Percentiles rank a stretch among this genome's conserved stretches.
phyloP scores from a whole-genome alignment of 345 rosid species.

The Ricinus communis region DNA sequence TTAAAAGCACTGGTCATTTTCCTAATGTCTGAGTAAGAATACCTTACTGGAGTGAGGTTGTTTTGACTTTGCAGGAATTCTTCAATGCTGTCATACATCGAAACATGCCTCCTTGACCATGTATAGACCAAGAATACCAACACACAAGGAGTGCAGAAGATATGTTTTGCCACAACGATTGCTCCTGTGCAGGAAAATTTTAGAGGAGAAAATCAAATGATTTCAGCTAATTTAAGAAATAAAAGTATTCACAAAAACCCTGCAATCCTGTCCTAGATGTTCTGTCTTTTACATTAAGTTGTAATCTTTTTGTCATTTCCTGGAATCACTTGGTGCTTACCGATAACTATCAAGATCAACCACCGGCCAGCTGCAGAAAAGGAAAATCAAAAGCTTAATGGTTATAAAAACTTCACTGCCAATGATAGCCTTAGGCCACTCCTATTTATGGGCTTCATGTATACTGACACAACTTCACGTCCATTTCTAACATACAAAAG shows the following conservation, averaged over 20 bases:
- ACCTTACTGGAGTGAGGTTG: slow-evolving; percentile 18
- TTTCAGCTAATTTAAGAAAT: too few species aligned
- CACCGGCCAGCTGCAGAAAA: not conserved
- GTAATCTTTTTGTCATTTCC: not conserved
- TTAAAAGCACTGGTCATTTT: slow-evolving; percentile 16
- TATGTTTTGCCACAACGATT: not conserved
- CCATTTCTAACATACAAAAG: not conserved
- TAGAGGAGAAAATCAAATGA: not conserved
- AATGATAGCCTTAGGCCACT: not conserved
- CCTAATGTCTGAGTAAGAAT: slow-evolving; percentile 19
- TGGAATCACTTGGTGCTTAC: slow-evolving; percentile 9
- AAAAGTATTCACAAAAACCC: not conserved
- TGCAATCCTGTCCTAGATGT: not conserved
- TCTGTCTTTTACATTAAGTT: not conserved
- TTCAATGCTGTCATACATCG: slow-evolving; percentile 21
- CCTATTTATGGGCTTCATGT: not conserved
- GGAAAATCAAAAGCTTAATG: not conserved
- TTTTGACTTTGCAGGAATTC: slow-evolving; percentile 21
- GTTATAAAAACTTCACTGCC: not conserved
- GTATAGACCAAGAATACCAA: slow-evolving; percentile 14
- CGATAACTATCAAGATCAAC: not conserved
- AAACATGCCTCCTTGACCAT: slow-evolving; percentile 21
- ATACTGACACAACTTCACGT: not conserved
- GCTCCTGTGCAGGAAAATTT: slow-evolving; percentile 8
- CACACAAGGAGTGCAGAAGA: slow-evolving; percentile 15